These are phyloP conservation scores for Linderina pennispora DNA, from an alignment of 192 early-diverging fungal species.

Conservation along the genomic window DNA sequence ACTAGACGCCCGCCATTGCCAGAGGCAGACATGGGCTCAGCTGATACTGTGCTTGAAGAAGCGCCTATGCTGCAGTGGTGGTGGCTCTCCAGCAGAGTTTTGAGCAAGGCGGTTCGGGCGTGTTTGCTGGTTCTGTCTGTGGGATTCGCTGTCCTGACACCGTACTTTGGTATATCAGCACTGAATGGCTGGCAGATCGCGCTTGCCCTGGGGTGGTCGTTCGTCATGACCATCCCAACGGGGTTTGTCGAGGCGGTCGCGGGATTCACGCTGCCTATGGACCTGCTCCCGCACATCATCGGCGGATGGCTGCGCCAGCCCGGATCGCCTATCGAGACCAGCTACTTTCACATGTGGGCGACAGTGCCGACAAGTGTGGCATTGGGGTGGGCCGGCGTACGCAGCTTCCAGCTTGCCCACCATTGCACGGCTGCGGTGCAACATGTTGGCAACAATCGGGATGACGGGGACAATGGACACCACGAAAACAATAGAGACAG, in stretches of 20 bases:
- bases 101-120: not conserved
- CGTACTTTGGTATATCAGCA: conserved; percentile 30
- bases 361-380: conserved; percentile 37
- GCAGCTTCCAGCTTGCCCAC: conserved; percentile 36
- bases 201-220: conserved; percentile 30
- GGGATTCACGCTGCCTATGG: conserved; percentile 40
- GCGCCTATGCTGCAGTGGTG: no score
- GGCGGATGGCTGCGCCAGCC: conserved; percentile 38
- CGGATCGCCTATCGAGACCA: conserved; percentile 36
- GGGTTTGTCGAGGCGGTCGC: conserved; percentile 41
- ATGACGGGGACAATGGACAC: no score
- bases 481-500: not conserved
- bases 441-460: not conserved
- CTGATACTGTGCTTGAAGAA: no score
- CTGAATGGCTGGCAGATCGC: conserved; percentile 39
- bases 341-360: conserved; percentile 44
- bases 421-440: conserved; percentile 9
- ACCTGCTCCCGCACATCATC: conserved; percentile 36
- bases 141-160: conserved; percentile 23
- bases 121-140: no score
- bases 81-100: not conserved
- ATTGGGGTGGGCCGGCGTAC: conserved; percentile 40
- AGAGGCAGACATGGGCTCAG: not conserved
- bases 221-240: conserved; percentile 24
- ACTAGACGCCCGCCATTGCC: no score